phyloP scores from a whole-genome alignment of 1,139 yeast genomes.

The Kazachstania sp. region DNA sequence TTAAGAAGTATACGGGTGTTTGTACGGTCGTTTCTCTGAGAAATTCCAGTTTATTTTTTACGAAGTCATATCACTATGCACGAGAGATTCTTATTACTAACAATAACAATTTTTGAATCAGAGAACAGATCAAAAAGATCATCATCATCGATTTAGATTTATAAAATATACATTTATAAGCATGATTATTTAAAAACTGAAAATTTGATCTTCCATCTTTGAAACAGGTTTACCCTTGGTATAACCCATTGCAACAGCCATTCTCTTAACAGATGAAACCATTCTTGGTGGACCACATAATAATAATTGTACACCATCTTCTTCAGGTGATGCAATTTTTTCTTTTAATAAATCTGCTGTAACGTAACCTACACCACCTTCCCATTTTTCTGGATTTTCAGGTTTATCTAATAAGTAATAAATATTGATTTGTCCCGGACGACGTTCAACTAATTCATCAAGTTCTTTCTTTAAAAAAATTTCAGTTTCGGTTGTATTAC shows the following conservation, averaged over 20 bases:
- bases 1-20: too few species aligned
- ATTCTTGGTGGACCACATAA: slow-evolving; percentile 95
- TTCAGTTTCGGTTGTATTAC: slow-evolving; percentile 69
- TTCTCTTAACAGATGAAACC: slow-evolving; percentile 73
- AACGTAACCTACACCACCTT: slow-evolving; percentile 74
- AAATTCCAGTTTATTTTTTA: too few species aligned
- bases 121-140: too few species aligned
- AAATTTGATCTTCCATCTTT: slow-evolving; percentile 87
- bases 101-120: too few species aligned
- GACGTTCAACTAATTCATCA: slow-evolving; percentile 57
- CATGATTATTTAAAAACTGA: slow-evolving; percentile 48
- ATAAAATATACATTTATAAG: too few species aligned
- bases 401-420: slow-evolving; percentile 73
- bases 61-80: too few species aligned
- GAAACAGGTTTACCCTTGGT: slow-evolving; percentile 86
- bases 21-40: too few species aligned
- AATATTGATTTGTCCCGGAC: slow-evolving; percentile 62
- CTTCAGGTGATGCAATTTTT: slow-evolving; percentile 56
- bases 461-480: slow-evolving; percentile 73
- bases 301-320: slow-evolving; percentile 55
- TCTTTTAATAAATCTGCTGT: slow-evolving; percentile 66
- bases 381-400: slow-evolving; percentile 45
- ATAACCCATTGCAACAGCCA: slow-evolving; percentile 69
- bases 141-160: too few species aligned
- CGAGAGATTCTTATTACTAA: background rate